Evolutionary conservation across 2,329 filamentous ascomycete genomes (phyloP), one percentile per base, ranked within the genome.

Genomic region (Apiospora marii): DNA sequence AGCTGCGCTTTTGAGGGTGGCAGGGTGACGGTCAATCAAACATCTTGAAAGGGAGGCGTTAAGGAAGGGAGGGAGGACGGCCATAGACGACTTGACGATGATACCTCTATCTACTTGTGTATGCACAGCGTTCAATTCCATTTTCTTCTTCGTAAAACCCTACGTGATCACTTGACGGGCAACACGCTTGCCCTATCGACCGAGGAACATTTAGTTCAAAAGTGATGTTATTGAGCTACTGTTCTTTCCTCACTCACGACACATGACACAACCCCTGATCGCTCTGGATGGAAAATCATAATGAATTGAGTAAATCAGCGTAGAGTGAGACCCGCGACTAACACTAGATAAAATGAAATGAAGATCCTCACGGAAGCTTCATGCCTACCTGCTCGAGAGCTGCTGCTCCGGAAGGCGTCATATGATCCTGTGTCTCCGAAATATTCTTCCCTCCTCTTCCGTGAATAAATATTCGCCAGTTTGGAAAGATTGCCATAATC

Each of bases 1-100:
- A 98, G 85, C 83, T 98, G 80, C 88, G 96, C 78, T 96, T 98
- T 79, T 98, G 64, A 69, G 12, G 48, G 30, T 27, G 30, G 10
- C 8, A 4, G n/a, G 2, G 12, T 2, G 14, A 24, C 22, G 49
- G 49, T 44, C 13, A 13, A 30, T 34, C 27, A 37, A 30, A 46
- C 19, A 41, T 1, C 46, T 41, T 41, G 37, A 19, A 44, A 22
- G 30, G 43, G 49, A 30, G 48, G 67, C 19, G 12, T 22, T 48
- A 12, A 43, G 61, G 34, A 19, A 19, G 53, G 37, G 46, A 41
- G 51, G 34, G 46, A 49, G 37, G 37, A 51, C 34, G 51, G 34
- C 46, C 16, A 34, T 22, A 30, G 27, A 30, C 19, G 68, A 70
- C 68, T 61, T 24, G 48, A 64, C 58, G 58, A 64, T 37, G 58